These are phyloP conservation scores for Erodium texanum DNA, from an alignment of 441 rosid genomes.

Conservation along the genomic window DNA sequence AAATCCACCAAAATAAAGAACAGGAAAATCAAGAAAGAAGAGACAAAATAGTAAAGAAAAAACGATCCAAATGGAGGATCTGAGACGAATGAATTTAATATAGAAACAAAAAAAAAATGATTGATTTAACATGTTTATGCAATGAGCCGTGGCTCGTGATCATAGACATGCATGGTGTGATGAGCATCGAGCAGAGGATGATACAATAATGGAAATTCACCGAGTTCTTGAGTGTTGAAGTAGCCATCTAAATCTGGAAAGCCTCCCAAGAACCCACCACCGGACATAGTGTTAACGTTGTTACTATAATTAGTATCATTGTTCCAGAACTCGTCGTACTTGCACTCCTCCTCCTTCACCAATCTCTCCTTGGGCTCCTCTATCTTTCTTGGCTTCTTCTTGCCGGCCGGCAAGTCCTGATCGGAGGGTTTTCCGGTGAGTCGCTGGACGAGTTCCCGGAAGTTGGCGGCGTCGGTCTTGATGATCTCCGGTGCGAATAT, in stretches of 20 bases:
- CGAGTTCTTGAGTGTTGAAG: slow-evolving; percentile 46
- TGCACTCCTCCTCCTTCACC: slow-evolving; percentile 33
- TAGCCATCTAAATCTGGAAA: slow-evolving; percentile 58
- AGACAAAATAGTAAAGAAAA: background rate
- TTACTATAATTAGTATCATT: too few species aligned
- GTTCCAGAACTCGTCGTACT: background rate
- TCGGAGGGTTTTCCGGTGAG: slow-evolving; percentile 25
- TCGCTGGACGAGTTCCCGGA: slow-evolving; percentile 22
- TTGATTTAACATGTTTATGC: slow-evolving; percentile 21
- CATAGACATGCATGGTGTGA: slow-evolving; percentile 29
- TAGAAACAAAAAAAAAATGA: too few species aligned
- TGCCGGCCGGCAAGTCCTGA: too few species aligned
- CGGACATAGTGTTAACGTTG: too few species aligned
- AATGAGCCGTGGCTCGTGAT: slow-evolving; percentile 25
- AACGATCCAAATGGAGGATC: slow-evolving; percentile 12
- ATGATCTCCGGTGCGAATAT: slow-evolving; percentile 23
- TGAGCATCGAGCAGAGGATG: slow-evolving; percentile 36
- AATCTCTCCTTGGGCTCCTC: too few species aligned
- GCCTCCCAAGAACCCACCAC: slow-evolving; percentile 42
- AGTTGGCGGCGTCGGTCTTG: slow-evolving; percentile 22
- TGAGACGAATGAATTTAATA: too few species aligned
- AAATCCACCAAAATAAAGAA: background rate
- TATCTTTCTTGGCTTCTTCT: too few species aligned
- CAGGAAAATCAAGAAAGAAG: background rate
- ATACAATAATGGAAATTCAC: slow-evolving; percentile 37